These are phyloP conservation scores for Volutella citrinella DNA, from an alignment of 2,329 filamentous ascomycete species.

Conservation along the genomic window DNA sequence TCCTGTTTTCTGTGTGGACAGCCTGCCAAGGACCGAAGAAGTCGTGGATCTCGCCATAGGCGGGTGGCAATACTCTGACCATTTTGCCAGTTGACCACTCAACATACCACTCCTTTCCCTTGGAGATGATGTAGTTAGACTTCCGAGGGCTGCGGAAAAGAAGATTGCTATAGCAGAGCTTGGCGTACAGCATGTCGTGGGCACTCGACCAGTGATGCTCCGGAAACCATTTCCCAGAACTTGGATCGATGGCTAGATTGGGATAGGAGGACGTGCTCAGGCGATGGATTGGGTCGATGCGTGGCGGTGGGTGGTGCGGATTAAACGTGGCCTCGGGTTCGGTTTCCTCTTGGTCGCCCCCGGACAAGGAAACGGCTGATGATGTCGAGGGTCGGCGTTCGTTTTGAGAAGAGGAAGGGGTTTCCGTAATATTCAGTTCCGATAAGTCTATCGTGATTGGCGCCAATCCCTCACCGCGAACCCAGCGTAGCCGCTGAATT, in stretches of 20 bases:
- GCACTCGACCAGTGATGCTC: constrained; percentile 52
- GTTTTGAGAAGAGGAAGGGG: constrained; percentile 17
- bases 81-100: constrained; percentile 58
- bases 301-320: constrained; percentile 21
- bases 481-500: constrained; percentile 51
- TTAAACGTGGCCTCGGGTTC: constrained; percentile 9
- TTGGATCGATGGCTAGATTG: constrained; percentile 43
- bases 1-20: constrained; percentile 47
- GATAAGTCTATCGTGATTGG: constrained; percentile 24
- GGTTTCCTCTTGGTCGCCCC: constrained; percentile 17
- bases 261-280: constrained; percentile 45
- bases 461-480: constrained; percentile 37
- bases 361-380: constrained; percentile 14
- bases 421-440: constrained; percentile 18
- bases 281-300: constrained; percentile 33
- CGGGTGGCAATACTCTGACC: constrained; percentile 51
- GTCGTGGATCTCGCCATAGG: constrained; percentile 51
- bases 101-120: constrained; percentile 57
- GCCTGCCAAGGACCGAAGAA: constrained; percentile 49
- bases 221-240: constrained; percentile 55
- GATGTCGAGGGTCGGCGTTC: constrained; percentile 15
- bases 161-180: constrained; percentile 57
- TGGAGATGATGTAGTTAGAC: constrained; percentile 54
- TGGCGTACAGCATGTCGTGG: constrained; percentile 59
- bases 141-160: constrained; percentile 56